Base-by-base conservation (phyloP, 2,329 filamentous ascomycete genomes). In the Huntiella abstrusa region DNA sequence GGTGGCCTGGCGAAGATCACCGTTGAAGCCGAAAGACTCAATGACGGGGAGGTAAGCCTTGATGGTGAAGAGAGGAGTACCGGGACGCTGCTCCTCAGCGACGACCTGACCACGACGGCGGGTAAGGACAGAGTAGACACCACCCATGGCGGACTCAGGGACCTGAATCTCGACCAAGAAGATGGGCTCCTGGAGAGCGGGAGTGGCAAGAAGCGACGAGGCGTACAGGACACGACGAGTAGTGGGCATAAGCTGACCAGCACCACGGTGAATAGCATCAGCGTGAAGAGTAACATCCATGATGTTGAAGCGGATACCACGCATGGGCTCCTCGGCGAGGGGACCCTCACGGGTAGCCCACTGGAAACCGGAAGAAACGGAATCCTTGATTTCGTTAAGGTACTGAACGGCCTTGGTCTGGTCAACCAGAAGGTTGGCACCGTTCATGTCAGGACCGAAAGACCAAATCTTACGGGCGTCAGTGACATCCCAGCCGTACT, bases 371-470 rank as follows among this genome's bases (percentile, higher is more conserved):
- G 91, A 96, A 62, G 96, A 87, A 58, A 96, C 81, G 52, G 88
- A 96, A 64, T 98, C 91, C 83, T 98, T 98, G 80, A 98, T 98
- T 83, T 98, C 91, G 74, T 85, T 91, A 62, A 98, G 77, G 80
- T 96, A 98, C 75, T 98, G 91, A 56, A 98, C 91, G 59, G 91
- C 91, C 84, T 96, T 98, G 76, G 88, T 95, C 81, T 96, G 91
- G 71, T 98, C 91, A 62, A 98, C 80, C 58, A 98, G 74, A 76
- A 98, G 72, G 80, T 98, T 98, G 77, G 91, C 81, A 67, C 91
- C 91, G 62, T 73, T 91, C 65, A 86, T 93, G 68, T 98, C 91
- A 59, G 91, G 91, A 69, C 91, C 91, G 71, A 98, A 98, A 66
- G 84, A 92, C 91, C 91, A 98, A 68, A 98, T 98, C 85, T 98